These are phyloP conservation scores for Curvularia hawaiiensis DNA, from an alignment of 2,329 filamentous ascomycete genomes.

Conservation along the genomic window DNA sequence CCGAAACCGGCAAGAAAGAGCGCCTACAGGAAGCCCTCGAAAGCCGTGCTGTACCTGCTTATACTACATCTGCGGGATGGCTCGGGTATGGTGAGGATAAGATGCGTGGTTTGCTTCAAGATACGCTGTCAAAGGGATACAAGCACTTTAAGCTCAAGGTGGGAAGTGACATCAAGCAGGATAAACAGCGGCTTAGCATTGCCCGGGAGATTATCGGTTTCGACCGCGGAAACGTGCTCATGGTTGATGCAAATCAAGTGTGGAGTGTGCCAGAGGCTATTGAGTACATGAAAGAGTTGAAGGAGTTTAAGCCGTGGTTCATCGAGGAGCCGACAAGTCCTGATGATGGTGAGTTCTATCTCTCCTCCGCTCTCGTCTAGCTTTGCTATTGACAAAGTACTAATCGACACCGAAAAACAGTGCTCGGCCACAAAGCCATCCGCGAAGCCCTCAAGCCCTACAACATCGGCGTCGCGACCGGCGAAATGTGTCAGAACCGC, in stretches of 20 bases:
- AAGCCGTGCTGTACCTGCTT: conserved; percentile 80
- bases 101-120: conserved; percentile 74
- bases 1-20: conserved; percentile 70
- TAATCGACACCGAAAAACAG: conserved; percentile 35
- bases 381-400: not conserved
- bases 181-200: conserved; percentile 72
- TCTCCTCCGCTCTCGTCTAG: not conserved
- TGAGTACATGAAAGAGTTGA: conserved; percentile 80
- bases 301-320: conserved; percentile 88
- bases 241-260: conserved; percentile 93
- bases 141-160: conserved; percentile 92
- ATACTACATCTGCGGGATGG: conserved; percentile 91
- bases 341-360: conserved; percentile 63
- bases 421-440: conserved; percentile 85
- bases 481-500: conserved; percentile 95
- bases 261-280: conserved; percentile 92
- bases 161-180: conserved; percentile 72
- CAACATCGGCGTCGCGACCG: conserved; percentile 84
- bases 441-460: conserved; percentile 76
- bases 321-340: conserved; percentile 93
- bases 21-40: conserved; percentile 75
- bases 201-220: conserved; percentile 81
- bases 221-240: conserved; percentile 81
- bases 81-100: conserved; percentile 89
- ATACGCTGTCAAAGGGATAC: conserved; percentile 79